Evolutionary conservation across 2,329 filamentous ascomycete genomes (phyloP), one percentile per base, ranked within the genome.

Genomic region (Aspergillus melleus): DNA sequence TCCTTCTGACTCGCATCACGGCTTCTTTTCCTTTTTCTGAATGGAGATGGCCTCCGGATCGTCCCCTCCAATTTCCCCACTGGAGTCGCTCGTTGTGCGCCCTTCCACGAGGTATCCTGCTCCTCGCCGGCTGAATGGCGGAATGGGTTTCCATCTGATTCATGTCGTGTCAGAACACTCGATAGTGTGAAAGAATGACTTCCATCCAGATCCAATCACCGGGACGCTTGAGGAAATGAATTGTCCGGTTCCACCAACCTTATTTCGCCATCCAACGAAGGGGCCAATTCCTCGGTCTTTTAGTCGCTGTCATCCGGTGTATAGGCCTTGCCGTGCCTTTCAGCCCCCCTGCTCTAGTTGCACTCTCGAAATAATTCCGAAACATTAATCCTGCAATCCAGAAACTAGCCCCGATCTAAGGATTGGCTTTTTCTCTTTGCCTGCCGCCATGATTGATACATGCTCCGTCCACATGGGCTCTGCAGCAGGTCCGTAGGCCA

Each of bases 401-500:
- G 20, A 24, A 47, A 47, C 44, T 24, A 20, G 44, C 44, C 44
- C 44, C 44, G 44, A 24, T 24, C 20, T 24, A 47, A 20, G 44
- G 44, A 47, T 47, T 47, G 44, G 44, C 44, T 47, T 19, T 20
- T 29, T 24, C 22, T 47, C 3, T 42, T 24, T 14, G 44, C 44
- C 20, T 19, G 19, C 44, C 44, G 44, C 22, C 44, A 47, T 47
- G 44, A 22, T 12, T 42, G 36, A n/a, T 42, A n/a, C 44, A 20
- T 51, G 12, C 49, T 10, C 30, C 26, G 44, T 51, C 51, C 30
- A 47, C 51, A 46, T 58, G 51, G 22, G 22, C 49, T 22, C 44
- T 55, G 44, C 12, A 42, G 49, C 8, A 30, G 55, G 65, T 67
- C 67, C 58, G 65, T 65, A 66, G 66, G 65, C 60, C 63, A 54